Evolutionary conservation across 192 early-diverging fungal genomes (phyloP), one percentile per base, ranked within the genome.

Genomic region (Gonapodya prolifera): DNA sequence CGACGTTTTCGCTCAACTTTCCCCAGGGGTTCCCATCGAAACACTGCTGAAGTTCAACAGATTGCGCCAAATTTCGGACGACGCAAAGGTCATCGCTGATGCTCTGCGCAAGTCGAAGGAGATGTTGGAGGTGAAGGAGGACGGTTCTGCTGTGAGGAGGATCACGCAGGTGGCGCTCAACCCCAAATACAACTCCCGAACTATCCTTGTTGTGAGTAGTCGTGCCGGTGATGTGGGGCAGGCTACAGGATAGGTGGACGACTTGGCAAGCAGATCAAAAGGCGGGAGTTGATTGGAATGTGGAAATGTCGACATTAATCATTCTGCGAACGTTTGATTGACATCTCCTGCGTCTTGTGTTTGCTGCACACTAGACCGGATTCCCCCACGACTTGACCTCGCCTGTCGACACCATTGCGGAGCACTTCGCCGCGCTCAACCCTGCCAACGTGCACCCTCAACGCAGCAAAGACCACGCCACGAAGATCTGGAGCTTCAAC

Each of bases 21-120:
- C n/a, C n/a, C n/a, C n/a, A n/a, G n/a, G 85, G 80, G 83, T 89
- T 34, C 71, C 83, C 34, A 83, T 90, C 69, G 69, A 77, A 29
- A 83, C 79, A 8, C 83, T 90, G 32, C 81, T 84, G 1, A 83
- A 75, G 16, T 90, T 90, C 82, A 88, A 88, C 76, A 86, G 85
- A 74, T 89, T 90, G 87, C 78, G 85, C 34, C 79, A 80, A 28
- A 83, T 86, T 76, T 83, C 77, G 33, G 83, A 85, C 71, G 69
- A 69, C 74, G 80, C 75, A 18, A 73, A 83, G 35, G 83, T 89
- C 69, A 80, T 88, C 34, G 85, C 35, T 23, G 69, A 83, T 30
- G 88, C 89, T 2, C 77, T 90, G 1, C 81, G 83, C 33, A 84
- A 85, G 79, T 88, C 83, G n/a, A 78, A 80, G 36, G 81, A 83